Percentiles rank a stretch among this genome's conserved stretches.
Conservation (phyloP, 2,329 filamentous ascomycete species). For the Xylariaceae sp. region DNA sequence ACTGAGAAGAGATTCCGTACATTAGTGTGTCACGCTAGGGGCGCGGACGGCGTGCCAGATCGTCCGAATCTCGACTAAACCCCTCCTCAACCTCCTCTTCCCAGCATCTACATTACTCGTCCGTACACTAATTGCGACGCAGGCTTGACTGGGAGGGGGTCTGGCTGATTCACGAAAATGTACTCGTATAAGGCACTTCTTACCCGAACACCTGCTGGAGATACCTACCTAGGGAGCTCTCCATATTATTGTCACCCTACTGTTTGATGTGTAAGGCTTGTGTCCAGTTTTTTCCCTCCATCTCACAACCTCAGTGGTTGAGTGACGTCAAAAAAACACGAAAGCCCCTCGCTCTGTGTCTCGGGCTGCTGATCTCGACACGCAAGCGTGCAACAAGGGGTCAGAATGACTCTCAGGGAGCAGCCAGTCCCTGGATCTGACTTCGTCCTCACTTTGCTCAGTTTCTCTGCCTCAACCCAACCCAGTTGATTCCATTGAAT, state of each 20-base stretch:
- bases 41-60: too few relatives aligned
- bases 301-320: constrained; percentile 20
- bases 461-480: neutral
- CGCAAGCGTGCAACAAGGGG: constrained; percentile 3
- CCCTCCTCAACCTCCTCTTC: too few relatives aligned
- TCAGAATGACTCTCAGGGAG: constrained; percentile 18
- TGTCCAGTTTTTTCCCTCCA: constrained; percentile 26
- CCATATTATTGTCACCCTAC: neutral
- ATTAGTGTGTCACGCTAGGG: too few relatives aligned
- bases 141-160: too few relatives aligned
- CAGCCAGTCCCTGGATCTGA: neutral
- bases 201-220: too few relatives aligned
- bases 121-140: too few relatives aligned
- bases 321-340: constrained; percentile 28
- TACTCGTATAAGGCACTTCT: too few relatives aligned
- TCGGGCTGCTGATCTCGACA: constrained; percentile 7
- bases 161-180: too few relatives aligned
- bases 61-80: too few relatives aligned
- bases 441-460: neutral
- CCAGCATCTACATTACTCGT: too few relatives aligned
- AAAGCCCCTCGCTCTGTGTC: constrained; percentile 5
- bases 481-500: neutral
- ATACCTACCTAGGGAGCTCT: neutral
- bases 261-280: neutral
- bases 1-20: too few relatives aligned